Evolutionary conservation across 331 rosid species (phyloP).

Genomic region (Pyrus hybrid): DNA sequence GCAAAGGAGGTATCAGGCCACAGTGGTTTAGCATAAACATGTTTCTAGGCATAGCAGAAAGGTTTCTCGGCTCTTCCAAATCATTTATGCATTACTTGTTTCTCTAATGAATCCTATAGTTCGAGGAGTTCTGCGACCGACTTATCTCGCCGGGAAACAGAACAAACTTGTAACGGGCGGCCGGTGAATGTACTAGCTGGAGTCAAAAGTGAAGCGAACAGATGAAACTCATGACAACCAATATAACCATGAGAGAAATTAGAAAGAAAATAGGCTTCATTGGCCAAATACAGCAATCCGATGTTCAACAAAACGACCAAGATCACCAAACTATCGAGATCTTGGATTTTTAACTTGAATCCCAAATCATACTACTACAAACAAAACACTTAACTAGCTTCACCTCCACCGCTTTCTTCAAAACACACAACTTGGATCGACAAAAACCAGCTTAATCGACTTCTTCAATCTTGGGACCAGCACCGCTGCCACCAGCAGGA

Average conservation of each 20-base stretch:
- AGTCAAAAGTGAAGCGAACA: too few species aligned
- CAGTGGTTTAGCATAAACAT: slow-evolving; percentile 46
- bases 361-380: neutral
- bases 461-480: slow-evolving; percentile 79
- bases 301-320: neutral
- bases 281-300: neutral
- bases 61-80: neutral
- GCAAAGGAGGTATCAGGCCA: slow-evolving; percentile 48
- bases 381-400: neutral
- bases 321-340: neutral
- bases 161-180: too few species aligned
- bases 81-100: neutral
- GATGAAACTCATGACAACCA: too few species aligned
- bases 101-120: neutral
- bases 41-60: neutral
- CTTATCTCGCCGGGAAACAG: too few species aligned
- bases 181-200: too few species aligned
- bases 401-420: neutral
- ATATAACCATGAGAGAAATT: too few species aligned
- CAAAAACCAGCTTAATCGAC: slow-evolving; percentile 40
- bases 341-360: neutral
- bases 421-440: neutral
- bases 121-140: neutral
- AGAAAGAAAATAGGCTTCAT: neutral
- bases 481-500: slow-evolving; percentile 48